Conservation (phyloP, 139 green algal genomes). For the Chlamydomonas schloesseri region DNA sequence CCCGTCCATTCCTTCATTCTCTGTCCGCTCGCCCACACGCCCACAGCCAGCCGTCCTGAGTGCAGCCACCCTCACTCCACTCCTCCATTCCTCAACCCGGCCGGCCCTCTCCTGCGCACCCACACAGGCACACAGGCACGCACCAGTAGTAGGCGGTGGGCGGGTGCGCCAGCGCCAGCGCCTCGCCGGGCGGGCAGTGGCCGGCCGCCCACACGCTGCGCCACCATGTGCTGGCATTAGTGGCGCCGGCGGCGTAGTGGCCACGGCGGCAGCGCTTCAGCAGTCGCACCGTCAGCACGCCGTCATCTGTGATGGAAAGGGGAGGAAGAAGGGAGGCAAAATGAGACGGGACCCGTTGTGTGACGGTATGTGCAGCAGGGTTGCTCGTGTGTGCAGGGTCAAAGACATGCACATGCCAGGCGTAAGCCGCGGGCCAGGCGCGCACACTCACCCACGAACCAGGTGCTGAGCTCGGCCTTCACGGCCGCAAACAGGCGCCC, state of each 20-base stretch:
- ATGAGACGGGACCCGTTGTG: too few relatives aligned
- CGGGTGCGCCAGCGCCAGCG: background rate
- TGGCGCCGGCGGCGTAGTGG: conserved; percentile 78
- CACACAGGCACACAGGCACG: background rate
- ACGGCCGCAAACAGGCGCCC: conserved; percentile 73
- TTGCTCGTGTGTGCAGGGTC: background rate
- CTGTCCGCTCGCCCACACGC: too few relatives aligned
- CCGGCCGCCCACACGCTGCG: conserved; percentile 42
- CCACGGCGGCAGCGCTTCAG: conserved; percentile 86
- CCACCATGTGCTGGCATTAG: conserved; percentile 86
- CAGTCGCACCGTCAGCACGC: conserved; percentile 83
- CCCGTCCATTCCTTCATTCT: too few relatives aligned
- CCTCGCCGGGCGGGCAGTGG: conserved; percentile 1
- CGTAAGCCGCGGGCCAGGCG: too few relatives aligned
- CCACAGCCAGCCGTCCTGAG: too few relatives aligned
- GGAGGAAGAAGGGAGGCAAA: background rate
- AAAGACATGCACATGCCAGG: too few relatives aligned
- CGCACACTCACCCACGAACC: conserved; percentile 71
- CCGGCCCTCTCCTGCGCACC: too few relatives aligned
- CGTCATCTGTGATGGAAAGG: conserved; percentile 64
- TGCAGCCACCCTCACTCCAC: too few relatives aligned
- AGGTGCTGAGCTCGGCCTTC: conserved; percentile 85
- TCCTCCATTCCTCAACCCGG: too few relatives aligned
- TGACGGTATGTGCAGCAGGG: too few relatives aligned
- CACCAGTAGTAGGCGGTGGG: conserved; percentile 42